phyloP scores from a whole-genome alignment of 176 grass and related monocot species.

The Eremochloa ophiuroides region DNA sequence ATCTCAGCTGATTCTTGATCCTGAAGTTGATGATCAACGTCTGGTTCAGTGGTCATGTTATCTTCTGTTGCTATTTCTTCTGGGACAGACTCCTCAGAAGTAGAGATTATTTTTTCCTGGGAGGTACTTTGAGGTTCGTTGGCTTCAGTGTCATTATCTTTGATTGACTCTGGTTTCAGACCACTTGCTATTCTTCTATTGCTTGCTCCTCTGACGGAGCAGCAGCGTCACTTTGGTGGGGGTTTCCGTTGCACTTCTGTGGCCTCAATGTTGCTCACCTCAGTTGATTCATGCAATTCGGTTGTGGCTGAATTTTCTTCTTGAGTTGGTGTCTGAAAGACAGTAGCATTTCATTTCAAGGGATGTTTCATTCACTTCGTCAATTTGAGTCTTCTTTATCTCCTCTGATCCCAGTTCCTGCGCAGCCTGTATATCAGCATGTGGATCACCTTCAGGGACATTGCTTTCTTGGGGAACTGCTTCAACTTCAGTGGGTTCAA shows the following conservation, averaged over 20 bases:
- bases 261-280: slow-evolving; percentile 6
- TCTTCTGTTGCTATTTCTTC: slow-evolving; percentile 22
- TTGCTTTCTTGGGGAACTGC: slow-evolving; percentile 15
- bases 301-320: slow-evolving; percentile 10
- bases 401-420: slow-evolving; percentile 21
- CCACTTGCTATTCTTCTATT: slow-evolving; percentile 22
- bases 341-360: not conserved
- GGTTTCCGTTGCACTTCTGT: slow-evolving; percentile 6
- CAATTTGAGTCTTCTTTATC: not conserved
- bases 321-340: not conserved
- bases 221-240: not conserved
- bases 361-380: not conserved
- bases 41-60: not conserved
- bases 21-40: slow-evolving; percentile 2
- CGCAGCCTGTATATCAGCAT: slow-evolving; percentile 13
- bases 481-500: not conserved
- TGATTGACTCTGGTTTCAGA: slow-evolving; percentile 2
- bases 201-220: slow-evolving; percentile 2
- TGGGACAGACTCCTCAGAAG: slow-evolving; percentile 11
- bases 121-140: not conserved
- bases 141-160: slow-evolving; percentile 12
- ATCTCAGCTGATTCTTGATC: slow-evolving; percentile 27
- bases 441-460: not conserved
- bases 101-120: slow-evolving; percentile 2
- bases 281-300: slow-evolving; percentile 15